phyloP scores from a whole-genome alignment of 2,329 filamentous ascomycete genomes.

The Colletotrichum agaves region DNA sequence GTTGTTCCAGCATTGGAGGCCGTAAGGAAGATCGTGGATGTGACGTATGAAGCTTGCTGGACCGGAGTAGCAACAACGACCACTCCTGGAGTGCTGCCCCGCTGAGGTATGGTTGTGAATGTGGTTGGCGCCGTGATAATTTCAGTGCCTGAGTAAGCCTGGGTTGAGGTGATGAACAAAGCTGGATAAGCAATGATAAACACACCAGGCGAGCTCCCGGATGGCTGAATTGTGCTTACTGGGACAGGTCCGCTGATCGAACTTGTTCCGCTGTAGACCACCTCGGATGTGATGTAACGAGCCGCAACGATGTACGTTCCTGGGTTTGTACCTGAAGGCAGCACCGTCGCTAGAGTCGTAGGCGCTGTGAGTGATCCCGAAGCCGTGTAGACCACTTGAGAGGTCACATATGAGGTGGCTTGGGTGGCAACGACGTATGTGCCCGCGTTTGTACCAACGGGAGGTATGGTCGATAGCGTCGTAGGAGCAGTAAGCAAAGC shows the following conservation, averaged over 20 bases:
- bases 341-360: conserved; percentile 17
- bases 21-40: conserved; percentile 26
- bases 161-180: conserved; percentile 25
- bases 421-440: conserved; percentile 31
- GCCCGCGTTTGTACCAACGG: conserved; percentile 12
- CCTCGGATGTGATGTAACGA: not conserved
- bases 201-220: conserved; percentile 23
- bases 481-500: conserved; percentile 6
- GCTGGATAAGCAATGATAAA: conserved; percentile 26
- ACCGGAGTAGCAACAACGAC: conserved; percentile 14
- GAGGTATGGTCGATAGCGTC: conserved; percentile 21
- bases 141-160: conserved; percentile 4
- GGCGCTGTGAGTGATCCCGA: conserved; percentile 15
- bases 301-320: conserved; percentile 29
- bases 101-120: conserved; percentile 12
- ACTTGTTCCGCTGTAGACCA: conserved; percentile 12
- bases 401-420: conserved; percentile 16
- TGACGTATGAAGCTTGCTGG: not conserved
- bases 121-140: conserved; percentile 10
- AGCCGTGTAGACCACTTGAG: conserved; percentile 4
- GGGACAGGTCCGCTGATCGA: conserved; percentile 19
- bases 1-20: not conserved
- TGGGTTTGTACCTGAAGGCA: conserved; percentile 6
- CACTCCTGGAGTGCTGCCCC: conserved; percentile 23
- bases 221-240: conserved; percentile 22